These are phyloP conservation scores for Blastomyces parvus DNA, from an alignment of 2,329 filamentous ascomycete genomes.

Conservation along the genomic window DNA sequence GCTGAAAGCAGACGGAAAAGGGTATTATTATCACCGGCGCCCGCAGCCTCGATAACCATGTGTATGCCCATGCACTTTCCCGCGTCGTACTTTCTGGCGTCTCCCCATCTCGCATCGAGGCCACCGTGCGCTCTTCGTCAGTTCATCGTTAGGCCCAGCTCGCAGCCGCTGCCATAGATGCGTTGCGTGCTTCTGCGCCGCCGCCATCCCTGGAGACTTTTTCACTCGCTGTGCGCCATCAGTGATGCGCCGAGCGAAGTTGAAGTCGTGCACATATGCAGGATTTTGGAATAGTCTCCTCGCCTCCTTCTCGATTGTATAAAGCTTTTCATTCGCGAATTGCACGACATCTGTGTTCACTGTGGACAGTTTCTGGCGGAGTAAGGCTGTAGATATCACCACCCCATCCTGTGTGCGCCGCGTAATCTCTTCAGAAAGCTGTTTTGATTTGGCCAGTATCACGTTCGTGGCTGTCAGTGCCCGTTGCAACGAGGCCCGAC, in stretches of 20 bases:
- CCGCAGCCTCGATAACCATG: background rate
- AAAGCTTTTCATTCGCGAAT: constrained; percentile 24
- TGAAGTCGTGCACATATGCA: constrained; percentile 18
- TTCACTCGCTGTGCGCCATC: constrained; percentile 22
- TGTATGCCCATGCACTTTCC: background rate
- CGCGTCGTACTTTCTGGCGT: background rate
- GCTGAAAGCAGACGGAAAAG: background rate
- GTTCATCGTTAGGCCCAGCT: background rate
- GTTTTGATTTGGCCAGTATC: constrained; percentile 27
- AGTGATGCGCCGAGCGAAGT: constrained; percentile 18
- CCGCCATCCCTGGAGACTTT: constrained; percentile 25
- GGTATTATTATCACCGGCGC: background rate
- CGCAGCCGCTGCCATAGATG: background rate
- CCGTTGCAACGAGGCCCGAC: constrained; percentile 20
- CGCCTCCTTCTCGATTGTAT: constrained; percentile 8
- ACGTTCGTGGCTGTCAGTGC: constrained; percentile 19
- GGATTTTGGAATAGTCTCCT: constrained; percentile 20
- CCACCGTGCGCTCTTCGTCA: background rate
- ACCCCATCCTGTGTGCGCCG: constrained; percentile 26
- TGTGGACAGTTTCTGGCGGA: constrained; percentile 24
- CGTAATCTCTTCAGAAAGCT: constrained; percentile 26
- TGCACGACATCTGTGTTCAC: constrained; percentile 23
- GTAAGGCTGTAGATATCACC: constrained; percentile 22
- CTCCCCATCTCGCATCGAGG: background rate
- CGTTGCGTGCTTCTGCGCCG: constrained; percentile 27